Percentiles rank a stretch among this genome's conserved stretches.
Conservation (phyloP, 352 stramenopile genomes). For the Phytopythium oedochilum region DNA sequence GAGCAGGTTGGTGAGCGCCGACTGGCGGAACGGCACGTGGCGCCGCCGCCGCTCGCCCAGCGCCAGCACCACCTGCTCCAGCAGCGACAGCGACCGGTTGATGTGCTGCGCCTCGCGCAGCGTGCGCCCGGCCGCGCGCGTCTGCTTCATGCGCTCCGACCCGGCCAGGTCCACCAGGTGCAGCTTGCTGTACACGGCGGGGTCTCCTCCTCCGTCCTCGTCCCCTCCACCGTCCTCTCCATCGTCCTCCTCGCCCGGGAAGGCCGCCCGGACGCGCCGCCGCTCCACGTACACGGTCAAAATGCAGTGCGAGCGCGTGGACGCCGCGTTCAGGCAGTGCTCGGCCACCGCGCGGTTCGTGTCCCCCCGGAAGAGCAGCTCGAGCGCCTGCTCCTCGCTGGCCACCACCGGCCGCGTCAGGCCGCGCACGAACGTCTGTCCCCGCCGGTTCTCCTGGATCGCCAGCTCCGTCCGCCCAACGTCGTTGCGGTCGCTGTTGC, state of each 20-base stretch:
- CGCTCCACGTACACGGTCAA: slow-evolving; percentile 77
- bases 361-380: slow-evolving; percentile 76
- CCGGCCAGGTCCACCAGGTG: slow-evolving; percentile 91
- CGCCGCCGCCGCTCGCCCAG: slow-evolving; percentile 82
- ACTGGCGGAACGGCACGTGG: slow-evolving; percentile 92
- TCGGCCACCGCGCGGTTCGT: slow-evolving; percentile 76
- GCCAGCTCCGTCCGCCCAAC: slow-evolving; percentile 26
- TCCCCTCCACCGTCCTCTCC: slow-evolving; percentile 7
- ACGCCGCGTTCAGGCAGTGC: slow-evolving; percentile 74
- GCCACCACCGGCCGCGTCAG: slow-evolving; percentile 49
- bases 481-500: slow-evolving; percentile 1
- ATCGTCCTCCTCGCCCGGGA: slow-evolving; percentile 5
- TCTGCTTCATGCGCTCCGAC: slow-evolving; percentile 91
- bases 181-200: slow-evolving; percentile 81
- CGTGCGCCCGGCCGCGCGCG: slow-evolving; percentile 28
- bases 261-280: slow-evolving; percentile 20
- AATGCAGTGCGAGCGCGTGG: slow-evolving; percentile 76
- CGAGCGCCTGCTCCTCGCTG: slow-evolving; percentile 66
- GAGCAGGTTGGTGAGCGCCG: slow-evolving; percentile 90
- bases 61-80: slow-evolving; percentile 89
- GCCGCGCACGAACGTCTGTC: slow-evolving; percentile 63
- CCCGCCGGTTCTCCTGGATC: slow-evolving; percentile 57
- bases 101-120: slow-evolving; percentile 47
- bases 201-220: slow-evolving; percentile 3
- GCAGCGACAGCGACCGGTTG: slow-evolving; percentile 68